Base-by-base conservation (phyloP, 257 asterid genomes). In the Echites panduratus region DNA sequence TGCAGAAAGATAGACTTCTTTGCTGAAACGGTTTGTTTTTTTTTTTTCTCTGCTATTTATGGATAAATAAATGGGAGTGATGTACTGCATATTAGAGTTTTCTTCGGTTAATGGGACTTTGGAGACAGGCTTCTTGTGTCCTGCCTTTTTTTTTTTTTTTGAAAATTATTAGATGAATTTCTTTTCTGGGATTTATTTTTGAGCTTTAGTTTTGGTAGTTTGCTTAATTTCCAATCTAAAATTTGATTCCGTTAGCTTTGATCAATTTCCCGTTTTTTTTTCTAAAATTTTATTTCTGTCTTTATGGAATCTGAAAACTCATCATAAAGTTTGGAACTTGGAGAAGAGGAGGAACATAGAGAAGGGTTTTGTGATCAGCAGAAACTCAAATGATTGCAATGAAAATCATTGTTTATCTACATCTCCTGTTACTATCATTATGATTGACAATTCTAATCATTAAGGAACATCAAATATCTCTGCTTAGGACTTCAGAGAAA, bases 1-100 rank as follows among this genome's bases (percentile, higher is more conserved):
- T 26, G 24, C 9, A 0, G 19, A 43, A 45, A 59, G 9, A 59
- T 17, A 16, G 1, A 59, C 16, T 17, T 45, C 22, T 72, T n/a
- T 4, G 6, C 3, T n/a, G 19, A 68, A 75, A 56, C 44, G 73
- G 69, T 75, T 20, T 57, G 27, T 29, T 29, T 75, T 75, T 56
- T 1, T 1, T 17, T 17, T 41, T 57, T 70, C 4, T 19, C 27
- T 11, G 24, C 9, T 52, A 20, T 52, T 0, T 53, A 17, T 49
- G 40, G 50, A 27, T 14, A 38, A 11, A 40, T 41, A 54, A n/a
- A 45, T 35, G 32, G 11, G 11, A 35, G 66, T 16, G 50, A 35
- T 12, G 5, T 35, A 7, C 26, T 69, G 52, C 48, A 14, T 19
- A 71, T 71, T 1, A 9, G 19, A 13, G 0, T 53, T 48, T 73